Evolutionary conservation across 1,284 basidiomycete species (phyloP), one percentile per base, ranked within the genome.

Genomic region (Sporisorium exsertum): DNA sequence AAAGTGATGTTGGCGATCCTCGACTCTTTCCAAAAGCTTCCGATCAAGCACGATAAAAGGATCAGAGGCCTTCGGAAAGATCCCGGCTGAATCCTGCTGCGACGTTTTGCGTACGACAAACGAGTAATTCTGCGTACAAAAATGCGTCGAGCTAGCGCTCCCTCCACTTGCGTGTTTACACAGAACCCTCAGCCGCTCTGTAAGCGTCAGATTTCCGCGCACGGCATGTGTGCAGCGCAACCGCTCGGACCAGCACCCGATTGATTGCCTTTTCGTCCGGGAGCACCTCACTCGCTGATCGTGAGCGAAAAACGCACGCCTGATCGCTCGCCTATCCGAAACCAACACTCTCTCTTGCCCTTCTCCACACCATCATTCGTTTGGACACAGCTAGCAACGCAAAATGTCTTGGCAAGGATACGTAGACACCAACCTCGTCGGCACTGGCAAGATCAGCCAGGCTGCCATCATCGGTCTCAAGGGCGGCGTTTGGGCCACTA

Each of bases 401-500:
- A 76, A 49, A 55, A 81, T 85, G 78, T 83, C 79, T 62, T 83
- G 79, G 81, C 79, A 81, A 95, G 94, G 87, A 66, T 96, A 96
- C 88, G 93, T 97, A 86, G 94, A 97, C 87, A 87, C 88, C 83
- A 92, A 95, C 86, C 91, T 97, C 72, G 86, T 96, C 76, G 92
- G 90, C 32, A 92, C 88, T 64, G 91, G 91, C 80, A 93, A 91
- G 87, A 88, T 97, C 85, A 64, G 87, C 45, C 89, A 90, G 81
- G 94, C 93, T 45, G 94, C 94, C 47, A 97, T 97, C 86, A 76
- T 97, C 58, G 95, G 94, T 45, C 89, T 89, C 75, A 87, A 90
- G 80, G 94, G 94, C 55, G 94, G 95, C 69, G 89, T 95, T 27
- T 97, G 95, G 95, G 95, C 94, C 22, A 81, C 89, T 7, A 90